These are phyloP conservation scores for Blastocrithidia nonstop DNA, from an alignment of 208 protist species.

Conservation along the genomic window DNA sequence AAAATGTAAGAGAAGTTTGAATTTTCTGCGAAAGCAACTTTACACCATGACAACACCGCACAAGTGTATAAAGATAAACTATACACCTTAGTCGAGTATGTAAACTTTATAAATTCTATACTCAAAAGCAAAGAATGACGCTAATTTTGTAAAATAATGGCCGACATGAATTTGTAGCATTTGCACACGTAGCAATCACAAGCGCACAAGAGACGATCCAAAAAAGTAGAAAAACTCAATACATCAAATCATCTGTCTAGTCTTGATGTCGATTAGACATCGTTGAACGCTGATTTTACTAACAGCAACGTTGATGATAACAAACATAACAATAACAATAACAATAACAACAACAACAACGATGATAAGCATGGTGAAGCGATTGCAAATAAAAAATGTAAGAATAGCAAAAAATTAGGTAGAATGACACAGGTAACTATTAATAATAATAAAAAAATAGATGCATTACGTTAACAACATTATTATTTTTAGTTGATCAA, in stretches of 20 bases:
- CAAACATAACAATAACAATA: neutral
- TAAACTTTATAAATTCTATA: no score
- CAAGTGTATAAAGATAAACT: no score
- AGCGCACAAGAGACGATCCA: neutral
- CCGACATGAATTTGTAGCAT: neutral
- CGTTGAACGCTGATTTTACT: neutral
- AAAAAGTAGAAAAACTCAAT: neutral
- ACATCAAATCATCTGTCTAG: neutral
- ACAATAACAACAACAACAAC: neutral
- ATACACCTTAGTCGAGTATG: no score
- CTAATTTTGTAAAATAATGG: no score
- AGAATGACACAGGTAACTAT: no score
- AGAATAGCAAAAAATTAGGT: no score
- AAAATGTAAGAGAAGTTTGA: no score
- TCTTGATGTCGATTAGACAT: no score
- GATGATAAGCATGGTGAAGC: neutral
- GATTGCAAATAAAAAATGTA: neutral
- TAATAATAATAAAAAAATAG: neutral
- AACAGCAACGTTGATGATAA: neutral
- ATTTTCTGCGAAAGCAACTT: no score
- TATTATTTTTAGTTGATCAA: slow-evolving; percentile 2
- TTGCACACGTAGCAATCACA: neutral
- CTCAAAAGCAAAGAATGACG: neutral
- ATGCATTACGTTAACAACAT: neutral
- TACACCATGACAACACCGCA: no score